Evolutionary conservation across 2,329 filamentous ascomycete genomes (phyloP).

Genomic region (Beauveria bassiana): DNA sequence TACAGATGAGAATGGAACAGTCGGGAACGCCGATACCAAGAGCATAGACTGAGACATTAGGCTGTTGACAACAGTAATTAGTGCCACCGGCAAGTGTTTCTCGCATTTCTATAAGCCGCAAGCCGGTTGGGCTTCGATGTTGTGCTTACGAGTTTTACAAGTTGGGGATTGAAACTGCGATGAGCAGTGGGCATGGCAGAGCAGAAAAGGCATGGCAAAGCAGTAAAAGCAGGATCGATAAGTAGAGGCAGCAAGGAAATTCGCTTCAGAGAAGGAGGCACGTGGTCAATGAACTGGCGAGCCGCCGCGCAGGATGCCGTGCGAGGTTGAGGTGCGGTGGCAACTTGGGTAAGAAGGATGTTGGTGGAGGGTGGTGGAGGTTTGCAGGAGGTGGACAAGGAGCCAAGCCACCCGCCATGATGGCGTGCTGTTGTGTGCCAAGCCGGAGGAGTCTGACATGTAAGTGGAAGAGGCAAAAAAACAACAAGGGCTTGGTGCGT

Average conservation of each 20-base stretch:
- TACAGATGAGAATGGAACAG: not conserved
- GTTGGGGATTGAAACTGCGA: not conserved
- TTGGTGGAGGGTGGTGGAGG: not conserved
- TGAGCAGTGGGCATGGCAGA: not conserved
- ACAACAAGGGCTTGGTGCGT: not conserved
- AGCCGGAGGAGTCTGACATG: not conserved
- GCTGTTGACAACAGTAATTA: not conserved
- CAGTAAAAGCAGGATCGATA: not conserved
- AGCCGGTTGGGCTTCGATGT: not conserved
- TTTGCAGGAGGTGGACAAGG: not conserved
- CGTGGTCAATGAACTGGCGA: not conserved
- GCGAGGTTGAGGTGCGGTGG: not conserved
- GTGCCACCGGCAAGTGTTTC: not conserved
- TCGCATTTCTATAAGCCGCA: not conserved
- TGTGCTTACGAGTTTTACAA: not conserved
- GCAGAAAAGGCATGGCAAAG: not conserved
- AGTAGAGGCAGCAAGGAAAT: not conserved
- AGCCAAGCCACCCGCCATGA: not conserved
- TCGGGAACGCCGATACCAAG: not conserved
- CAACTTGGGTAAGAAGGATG: not conserved
- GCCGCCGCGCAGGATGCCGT: not conserved
- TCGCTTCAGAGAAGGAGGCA: not conserved
- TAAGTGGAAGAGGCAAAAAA: not conserved
- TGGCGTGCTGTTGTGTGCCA: not conserved
- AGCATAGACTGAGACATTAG: not conserved